These are phyloP conservation scores for Arabidopsis suecica DNA, from an alignment of 345 rosid species.

Conservation along the genomic window DNA sequence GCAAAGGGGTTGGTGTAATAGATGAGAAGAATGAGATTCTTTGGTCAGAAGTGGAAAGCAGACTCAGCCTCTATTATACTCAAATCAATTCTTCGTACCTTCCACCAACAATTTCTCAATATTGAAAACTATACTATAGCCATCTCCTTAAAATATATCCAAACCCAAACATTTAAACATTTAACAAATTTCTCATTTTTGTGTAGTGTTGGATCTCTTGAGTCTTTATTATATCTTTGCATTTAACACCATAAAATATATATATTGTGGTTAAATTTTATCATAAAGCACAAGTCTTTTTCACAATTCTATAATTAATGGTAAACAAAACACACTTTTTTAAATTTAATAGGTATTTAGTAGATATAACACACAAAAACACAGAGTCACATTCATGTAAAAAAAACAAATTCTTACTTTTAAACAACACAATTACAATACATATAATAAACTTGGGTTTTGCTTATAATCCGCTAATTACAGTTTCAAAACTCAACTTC, in stretches of 20 bases:
- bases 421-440: constrained; percentile 15
- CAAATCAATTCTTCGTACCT: constrained; percentile 28
- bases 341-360: neutral
- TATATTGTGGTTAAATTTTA: neutral
- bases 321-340: constrained; percentile 12
- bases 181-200: constrained; percentile 12
- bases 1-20: constrained; percentile 43
- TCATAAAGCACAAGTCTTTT: constrained; percentile 10
- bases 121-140: neutral
- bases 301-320: neutral
- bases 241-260: neutral
- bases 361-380: constrained; percentile 31
- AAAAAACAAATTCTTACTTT: constrained; percentile 1
- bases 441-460: constrained; percentile 17
- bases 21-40: constrained; percentile 47
- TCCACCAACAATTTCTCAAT: constrained; percentile 28
- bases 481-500: constrained; percentile 31
- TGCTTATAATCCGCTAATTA: constrained; percentile 23
- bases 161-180: neutral
- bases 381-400: constrained; percentile 29
- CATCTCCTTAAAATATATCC: neutral
- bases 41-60: constrained; percentile 48
- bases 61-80: constrained; percentile 43
- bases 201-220: constrained; percentile 14
- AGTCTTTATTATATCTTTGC: constrained; percentile 11